A percentile compares a stretch with the other conserved stretches of the same genome.
phyloP scores from a whole-genome alignment of 192 early-diverging fungal species.

The Backusella parvicylindrica region DNA sequence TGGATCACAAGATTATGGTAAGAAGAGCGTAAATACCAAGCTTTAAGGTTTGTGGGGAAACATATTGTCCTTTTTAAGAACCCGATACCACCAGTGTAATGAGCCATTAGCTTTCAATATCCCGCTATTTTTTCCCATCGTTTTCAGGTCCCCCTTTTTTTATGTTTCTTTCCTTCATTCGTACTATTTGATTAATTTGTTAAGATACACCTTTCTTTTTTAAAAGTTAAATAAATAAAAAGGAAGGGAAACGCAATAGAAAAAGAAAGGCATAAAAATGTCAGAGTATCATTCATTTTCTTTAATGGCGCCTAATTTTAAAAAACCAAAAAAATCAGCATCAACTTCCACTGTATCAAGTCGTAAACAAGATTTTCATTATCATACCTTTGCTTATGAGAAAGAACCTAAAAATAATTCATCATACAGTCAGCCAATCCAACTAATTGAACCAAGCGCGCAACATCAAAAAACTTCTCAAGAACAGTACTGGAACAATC shows the following conservation, averaged over 20 bases:
- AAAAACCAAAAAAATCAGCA: background rate
- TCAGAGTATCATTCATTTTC: conserved; percentile 12
- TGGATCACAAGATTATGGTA: background rate
- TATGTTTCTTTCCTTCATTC: background rate
- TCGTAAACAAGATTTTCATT: background rate
- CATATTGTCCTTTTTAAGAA: background rate
- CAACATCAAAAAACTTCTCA: background rate
- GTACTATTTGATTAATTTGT: background rate
- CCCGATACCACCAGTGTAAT: background rate
- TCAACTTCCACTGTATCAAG: background rate
- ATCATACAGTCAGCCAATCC: background rate
- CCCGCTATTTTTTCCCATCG: conserved; percentile 10
- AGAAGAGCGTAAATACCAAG: background rate
- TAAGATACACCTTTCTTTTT: background rate
- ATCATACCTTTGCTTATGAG: background rate
- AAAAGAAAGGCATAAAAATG: background rate
- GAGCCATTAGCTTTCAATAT: conserved; percentile 6
- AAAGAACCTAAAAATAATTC: background rate
- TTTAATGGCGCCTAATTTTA: background rate
- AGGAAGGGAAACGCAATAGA: background rate
- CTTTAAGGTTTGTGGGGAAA: conserved; percentile 2
- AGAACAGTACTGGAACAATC: background rate
- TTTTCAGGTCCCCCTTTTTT: conserved; percentile 10
- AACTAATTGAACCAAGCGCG: background rate
- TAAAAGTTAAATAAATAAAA: background rate